Evolutionary conservation across 208 protist genomes (phyloP).

Genomic region (Leptomonas pyrrhocoris): DNA sequence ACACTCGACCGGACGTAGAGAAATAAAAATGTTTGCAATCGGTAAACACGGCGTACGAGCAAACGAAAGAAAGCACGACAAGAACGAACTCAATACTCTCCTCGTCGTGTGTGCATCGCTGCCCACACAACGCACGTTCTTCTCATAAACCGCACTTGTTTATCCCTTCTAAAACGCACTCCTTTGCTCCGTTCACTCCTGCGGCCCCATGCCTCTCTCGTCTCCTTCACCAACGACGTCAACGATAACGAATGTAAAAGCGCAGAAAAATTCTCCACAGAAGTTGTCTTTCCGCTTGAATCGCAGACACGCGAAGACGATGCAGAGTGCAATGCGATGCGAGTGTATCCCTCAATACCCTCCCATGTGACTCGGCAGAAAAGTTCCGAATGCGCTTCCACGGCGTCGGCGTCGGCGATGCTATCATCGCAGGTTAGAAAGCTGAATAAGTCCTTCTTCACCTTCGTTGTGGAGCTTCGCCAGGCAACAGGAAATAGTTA

Average conservation of each 20-base stretch:
- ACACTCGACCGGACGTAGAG: background rate
- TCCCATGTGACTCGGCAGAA: background rate
- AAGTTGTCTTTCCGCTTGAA: too few species aligned
- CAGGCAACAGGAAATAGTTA: background rate
- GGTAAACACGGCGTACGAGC: background rate
- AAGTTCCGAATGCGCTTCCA: background rate
- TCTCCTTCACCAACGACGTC: too few species aligned
- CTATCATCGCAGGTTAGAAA: too few species aligned
- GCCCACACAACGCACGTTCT: too few species aligned
- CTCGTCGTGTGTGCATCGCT: too few species aligned
- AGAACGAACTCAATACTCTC: background rate
- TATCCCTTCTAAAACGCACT: too few species aligned
- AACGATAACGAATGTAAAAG: too few species aligned
- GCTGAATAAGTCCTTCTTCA: background rate
- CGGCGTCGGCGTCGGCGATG: background rate
- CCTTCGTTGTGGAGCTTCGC: background rate
- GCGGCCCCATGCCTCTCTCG: too few species aligned
- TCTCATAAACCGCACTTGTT: too few species aligned
- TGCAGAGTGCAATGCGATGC: background rate
- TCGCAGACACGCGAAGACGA: background rate
- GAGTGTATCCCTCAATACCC: slow-evolving; percentile 21
- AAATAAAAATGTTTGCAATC: background rate
- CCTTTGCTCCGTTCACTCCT: too few species aligned
- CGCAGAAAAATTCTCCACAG: too few species aligned
- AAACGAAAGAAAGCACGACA: background rate